These are phyloP conservation scores for Penicillium mononematosum DNA, from an alignment of 495 filamentous ascomycete genomes.

Conservation along the genomic window DNA sequence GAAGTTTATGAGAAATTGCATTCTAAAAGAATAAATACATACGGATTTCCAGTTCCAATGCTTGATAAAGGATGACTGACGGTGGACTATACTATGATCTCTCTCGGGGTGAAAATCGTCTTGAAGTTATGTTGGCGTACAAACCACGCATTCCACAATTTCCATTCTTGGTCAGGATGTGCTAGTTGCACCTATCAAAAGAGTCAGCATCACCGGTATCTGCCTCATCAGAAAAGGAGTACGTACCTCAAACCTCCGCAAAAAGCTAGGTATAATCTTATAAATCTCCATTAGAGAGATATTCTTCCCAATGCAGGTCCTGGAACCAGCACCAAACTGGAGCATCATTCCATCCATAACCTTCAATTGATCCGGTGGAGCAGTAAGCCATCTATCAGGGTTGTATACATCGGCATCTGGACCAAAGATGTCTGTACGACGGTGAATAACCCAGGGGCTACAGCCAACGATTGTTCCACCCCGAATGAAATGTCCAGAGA, in stretches of 20 bases:
- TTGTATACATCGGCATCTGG: constrained; percentile 19
- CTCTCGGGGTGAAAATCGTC: background rate
- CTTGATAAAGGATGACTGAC: background rate
- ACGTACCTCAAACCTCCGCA: constrained; percentile 23
- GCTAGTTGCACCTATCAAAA: background rate
- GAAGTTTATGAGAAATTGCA: background rate
- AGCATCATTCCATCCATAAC: constrained; percentile 18
- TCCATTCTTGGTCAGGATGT: background rate
- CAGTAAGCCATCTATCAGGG: constrained; percentile 22
- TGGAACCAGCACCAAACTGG: constrained; percentile 32
- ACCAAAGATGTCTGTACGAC: constrained; percentile 18
- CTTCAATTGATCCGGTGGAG: background rate
- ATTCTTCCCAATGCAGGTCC: constrained; percentile 36
- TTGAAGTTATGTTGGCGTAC: constrained; percentile 1
- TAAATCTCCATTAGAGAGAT: constrained; percentile 33
- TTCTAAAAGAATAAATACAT: background rate
- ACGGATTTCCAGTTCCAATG: background rate
- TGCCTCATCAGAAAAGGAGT: background rate
- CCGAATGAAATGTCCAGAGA: constrained; percentile 4
- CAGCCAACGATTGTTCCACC: constrained; percentile 36
- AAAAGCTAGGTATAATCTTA: constrained; percentile 35
- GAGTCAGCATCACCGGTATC: background rate
- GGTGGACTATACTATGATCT: background rate
- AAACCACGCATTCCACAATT: constrained; percentile 5
- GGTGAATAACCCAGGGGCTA: constrained; percentile 22